Evolutionary conservation across 257 asterid genomes (phyloP), one percentile per base, ranked within the genome.

Genomic region (Cruciata laevipes): DNA sequence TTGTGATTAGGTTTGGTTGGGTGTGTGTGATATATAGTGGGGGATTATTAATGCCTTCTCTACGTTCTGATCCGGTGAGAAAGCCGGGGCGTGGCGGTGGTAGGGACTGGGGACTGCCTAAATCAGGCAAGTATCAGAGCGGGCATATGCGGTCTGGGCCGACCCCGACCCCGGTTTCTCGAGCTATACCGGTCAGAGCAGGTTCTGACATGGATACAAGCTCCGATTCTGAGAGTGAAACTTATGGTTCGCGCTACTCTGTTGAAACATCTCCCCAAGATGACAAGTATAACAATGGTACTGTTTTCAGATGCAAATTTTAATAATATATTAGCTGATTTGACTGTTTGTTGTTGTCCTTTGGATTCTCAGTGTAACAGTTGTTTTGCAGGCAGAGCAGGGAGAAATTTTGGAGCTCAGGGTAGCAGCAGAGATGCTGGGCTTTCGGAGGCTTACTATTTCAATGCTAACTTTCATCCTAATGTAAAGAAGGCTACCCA

Each of bases 211-310:
- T 86, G 94, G 90, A 85, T 57, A 79, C 84, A 10, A 73, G 78
- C 61, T 86, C 94, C 4, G 96, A 88, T 70, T 92, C 98, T 0
- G 98, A 92, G 7, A 80, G 75, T 9, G 95, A 83, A 67, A 66
- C 73, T 67, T 76, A 80, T 35, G 95, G 84, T 31, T 75, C 81
- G 18, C 83, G 81, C 7, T 85, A 82, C 67, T 86, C 97, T 0
- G 76, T 82, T 7, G 95, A 89, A 74, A 82, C 95, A 25, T 89
- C 98, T 0, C 95, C 97, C 4, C 97, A 90, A 68, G 98, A 93
- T 73, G 87, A 88, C 65, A 89, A 81, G 76, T 71, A 78, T 65
- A 74, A 69, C n/a, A 79, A 77, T 73, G 84, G 84, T 65, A 63
- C 66, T 42, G 52, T 40, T 61, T 52, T 66, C 53, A 68, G 69